Base-by-base conservation (phyloP, 345 rosid species). In the Linum tenue region DNA sequence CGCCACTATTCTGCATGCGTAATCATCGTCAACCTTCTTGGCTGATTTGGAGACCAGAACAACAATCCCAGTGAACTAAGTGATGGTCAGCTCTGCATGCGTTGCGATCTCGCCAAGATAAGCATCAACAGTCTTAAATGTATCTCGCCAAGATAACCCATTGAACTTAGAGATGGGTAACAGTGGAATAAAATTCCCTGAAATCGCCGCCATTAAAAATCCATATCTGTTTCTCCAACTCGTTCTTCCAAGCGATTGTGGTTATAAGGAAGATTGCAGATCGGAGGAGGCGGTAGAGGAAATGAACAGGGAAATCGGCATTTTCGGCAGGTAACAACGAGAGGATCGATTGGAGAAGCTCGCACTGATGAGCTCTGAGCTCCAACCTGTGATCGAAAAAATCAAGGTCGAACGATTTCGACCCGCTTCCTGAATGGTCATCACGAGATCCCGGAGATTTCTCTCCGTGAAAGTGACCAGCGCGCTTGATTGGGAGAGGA, bases 281-380 rank as follows among this genome's bases (percentile, higher is more conserved):
- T 5, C 99, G 97, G 66, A 94, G 92, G 59, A 94, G 88, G 72
- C 96, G 88, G 61, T 91, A 90, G 67, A 94, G 84, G 85, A 90
- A 94, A 50, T 86, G 85, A 62, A 88, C 71, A 0, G 95, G 92
- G 65, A 94, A 80, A 50, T 89, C 77, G 1, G 90, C 86, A 50
- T 83, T 90, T 56, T 94, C 97, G 0, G 86, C 59, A 16, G 99
- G 97, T 63, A 94, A 63, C 1, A 88, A 82, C 3, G 88, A 37
- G 51, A 90, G 84, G 5, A 94, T 80, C 0, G 92, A 78, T 63
- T 88, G 84, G 1, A 94, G 81, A 64, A 90, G 83, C 43, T 82
- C 77, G 41, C 86, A 79, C 66, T 90, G 90, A 4, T 70, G 82
- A 44, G 60, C 63, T 62, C 83, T 75, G 12, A 80, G 60, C 35